Evolutionary conservation across 2,329 filamentous ascomycete genomes (phyloP).

Genomic region (Diaporthe vaccinii): DNA sequence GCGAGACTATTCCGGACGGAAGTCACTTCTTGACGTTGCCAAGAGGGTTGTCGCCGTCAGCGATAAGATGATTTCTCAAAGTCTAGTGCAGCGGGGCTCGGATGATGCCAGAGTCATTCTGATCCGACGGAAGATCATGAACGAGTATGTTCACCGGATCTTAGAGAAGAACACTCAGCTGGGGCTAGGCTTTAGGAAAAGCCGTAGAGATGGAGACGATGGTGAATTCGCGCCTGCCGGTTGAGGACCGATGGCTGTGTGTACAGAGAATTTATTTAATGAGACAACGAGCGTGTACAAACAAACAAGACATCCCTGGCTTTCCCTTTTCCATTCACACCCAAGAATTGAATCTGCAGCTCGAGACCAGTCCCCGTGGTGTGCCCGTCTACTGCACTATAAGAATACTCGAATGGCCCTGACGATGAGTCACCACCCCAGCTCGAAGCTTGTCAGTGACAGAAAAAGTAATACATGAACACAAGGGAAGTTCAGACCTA

Average conservation of each 20-base stretch:
- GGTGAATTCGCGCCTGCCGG: constrained; percentile 13
- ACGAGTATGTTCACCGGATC: constrained; percentile 14
- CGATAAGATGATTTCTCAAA: constrained; percentile 40
- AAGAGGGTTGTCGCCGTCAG: constrained; percentile 35
- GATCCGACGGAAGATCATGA: constrained; percentile 34
- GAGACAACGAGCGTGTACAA: constrained; percentile 31
- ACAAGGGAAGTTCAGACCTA: neutral
- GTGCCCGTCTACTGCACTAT: neutral
- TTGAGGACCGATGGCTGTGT: neutral
- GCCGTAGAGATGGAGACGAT: constrained; percentile 2
- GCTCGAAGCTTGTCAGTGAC: neutral
- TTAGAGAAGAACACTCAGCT: constrained; percentile 24
- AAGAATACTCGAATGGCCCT: constrained; percentile 1
- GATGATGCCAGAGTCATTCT: constrained; percentile 25
- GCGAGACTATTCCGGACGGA: constrained; percentile 35
- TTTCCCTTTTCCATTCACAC: neutral
- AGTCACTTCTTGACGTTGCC: constrained; percentile 33
- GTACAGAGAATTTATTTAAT: neutral
- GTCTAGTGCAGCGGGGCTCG: constrained; percentile 24
- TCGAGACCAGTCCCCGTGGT: too few species aligned
- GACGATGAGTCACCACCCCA: neutral
- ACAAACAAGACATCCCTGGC: neutral
- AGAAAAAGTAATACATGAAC: neutral
- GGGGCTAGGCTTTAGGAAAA: neutral
- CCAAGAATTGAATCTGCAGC: neutral